phyloP scores from a whole-genome alignment of 192 early-diverging fungal genomes.

The Funneliformis geosporum region DNA sequence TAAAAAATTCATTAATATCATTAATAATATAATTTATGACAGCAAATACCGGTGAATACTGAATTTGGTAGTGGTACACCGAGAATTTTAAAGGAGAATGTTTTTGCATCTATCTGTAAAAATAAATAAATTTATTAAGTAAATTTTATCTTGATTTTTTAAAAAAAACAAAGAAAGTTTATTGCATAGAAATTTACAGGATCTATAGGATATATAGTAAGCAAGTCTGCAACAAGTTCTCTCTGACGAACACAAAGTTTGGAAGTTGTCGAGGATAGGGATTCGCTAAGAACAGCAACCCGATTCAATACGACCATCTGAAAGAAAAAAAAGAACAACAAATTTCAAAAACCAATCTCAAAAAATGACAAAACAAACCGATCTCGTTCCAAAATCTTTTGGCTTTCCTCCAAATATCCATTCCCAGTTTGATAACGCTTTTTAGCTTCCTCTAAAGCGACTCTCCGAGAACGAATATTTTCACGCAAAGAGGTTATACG shows the following conservation, averaged over 20 bases:
- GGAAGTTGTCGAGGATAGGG: conserved; percentile 18
- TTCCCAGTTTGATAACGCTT: conserved; percentile 42
- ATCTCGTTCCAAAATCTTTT: conserved; percentile 48
- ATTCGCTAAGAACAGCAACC: conserved; percentile 32
- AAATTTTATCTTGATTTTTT: not conserved
- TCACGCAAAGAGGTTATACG: conserved; percentile 35
- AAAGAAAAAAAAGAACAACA: conserved; percentile 24
- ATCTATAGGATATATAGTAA: conserved; percentile 61
- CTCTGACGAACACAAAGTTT: conserved; percentile 43
- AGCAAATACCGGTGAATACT: conserved; percentile 43
- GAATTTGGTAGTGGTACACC: conserved; percentile 60
- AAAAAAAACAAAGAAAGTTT: not conserved
- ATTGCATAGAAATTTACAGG: conserved; percentile 30
- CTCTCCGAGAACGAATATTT: conserved; percentile 38
- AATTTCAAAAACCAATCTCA: conserved; percentile 34
- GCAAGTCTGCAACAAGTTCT: conserved; percentile 59
- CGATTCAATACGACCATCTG: conserved; percentile 35
- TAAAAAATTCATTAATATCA: too few relatives aligned
- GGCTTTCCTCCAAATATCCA: conserved; percentile 51
- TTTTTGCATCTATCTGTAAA: conserved; percentile 44
- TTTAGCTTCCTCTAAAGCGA: conserved; percentile 42
- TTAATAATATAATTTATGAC: too few relatives aligned
- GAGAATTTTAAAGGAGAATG: conserved; percentile 50
- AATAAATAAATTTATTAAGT: not conserved
- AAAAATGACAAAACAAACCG: conserved; percentile 39